Conservation (phyloP, 179 eudicot genomes). For the Drosera spatulata region DNA sequence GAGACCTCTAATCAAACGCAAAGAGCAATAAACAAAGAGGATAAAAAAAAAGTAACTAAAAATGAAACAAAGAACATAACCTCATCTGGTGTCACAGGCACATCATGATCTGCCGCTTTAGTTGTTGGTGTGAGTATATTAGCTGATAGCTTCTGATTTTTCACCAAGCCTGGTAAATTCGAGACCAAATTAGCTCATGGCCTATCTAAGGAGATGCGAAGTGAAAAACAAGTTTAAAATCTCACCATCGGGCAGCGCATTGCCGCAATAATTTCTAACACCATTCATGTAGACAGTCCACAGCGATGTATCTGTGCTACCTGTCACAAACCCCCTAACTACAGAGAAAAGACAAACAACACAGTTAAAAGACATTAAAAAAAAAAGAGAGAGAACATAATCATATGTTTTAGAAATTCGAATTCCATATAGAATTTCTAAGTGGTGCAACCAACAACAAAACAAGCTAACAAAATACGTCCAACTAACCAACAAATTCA, state of each 20-base stretch:
- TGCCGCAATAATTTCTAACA: slow-evolving; percentile 82
- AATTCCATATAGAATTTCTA: background rate
- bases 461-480: background rate
- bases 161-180: slow-evolving; percentile 53
- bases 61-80: slow-evolving; percentile 12
- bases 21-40: too few relatives aligned
- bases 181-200: slow-evolving; percentile 5
- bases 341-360: slow-evolving; percentile 6
- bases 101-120: slow-evolving; percentile 93
- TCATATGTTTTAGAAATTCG: too few relatives aligned
- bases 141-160: slow-evolving; percentile 65
- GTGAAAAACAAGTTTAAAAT: slow-evolving; percentile 7
- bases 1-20: background rate
- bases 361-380: slow-evolving; percentile 3
- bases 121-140: slow-evolving; percentile 94
- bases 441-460: background rate
- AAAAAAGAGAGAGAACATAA: background rate
- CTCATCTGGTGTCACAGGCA: slow-evolving; percentile 87
- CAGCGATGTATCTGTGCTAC: slow-evolving; percentile 93
- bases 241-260: slow-evolving; percentile 77
- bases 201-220: background rate
- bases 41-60: too few relatives aligned
- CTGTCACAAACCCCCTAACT: slow-evolving; percentile 97
- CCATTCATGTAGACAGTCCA: slow-evolving; percentile 95
- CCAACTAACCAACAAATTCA: slow-evolving; percentile 86